Base-by-base conservation (phyloP, 352 stramenopile species). In the Nothophytophthora sp. region DNA sequence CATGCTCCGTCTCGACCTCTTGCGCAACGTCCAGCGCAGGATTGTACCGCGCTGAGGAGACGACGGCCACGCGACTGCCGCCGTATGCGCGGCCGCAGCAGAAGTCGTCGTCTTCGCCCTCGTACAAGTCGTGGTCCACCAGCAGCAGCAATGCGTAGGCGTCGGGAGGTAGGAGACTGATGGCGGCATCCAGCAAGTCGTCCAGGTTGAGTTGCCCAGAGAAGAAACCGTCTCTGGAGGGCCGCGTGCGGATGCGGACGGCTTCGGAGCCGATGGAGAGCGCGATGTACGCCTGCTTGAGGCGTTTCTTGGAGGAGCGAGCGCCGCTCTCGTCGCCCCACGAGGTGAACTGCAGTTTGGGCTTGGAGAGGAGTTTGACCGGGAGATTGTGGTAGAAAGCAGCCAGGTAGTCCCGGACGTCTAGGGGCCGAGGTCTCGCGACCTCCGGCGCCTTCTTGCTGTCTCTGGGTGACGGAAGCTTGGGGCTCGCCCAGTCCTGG, bases 101-200 rank as follows among this genome's bases (percentile, higher is more conserved):
- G 30, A 63, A 63, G 4, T 59, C 38, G 20, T 54, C 50, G 27
- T 63, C 55, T 41, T 63, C 48, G 18, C 59, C 48, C 27, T 63
- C 55, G 33, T 59, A 63, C 35, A 63, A 40, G 24, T 63, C 55
- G 22, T 63, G 55, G 16, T 58, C 55, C n/a, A 63, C 41, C 6
- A 63, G 41, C 18, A 63, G 55, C 13, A 63, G 22, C 27, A 63
- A 20, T 12, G 55, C 55, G 12, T 63, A 63, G 0, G 48, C 55
- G 23, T 63, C 55, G 13, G 47, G 20, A 4, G 55, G 48, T 1
- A 63, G 22, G 5, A 63, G 30, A 1, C 35, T n/a, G 8, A 63
- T 63, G 9, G 55, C 48, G 40, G 48, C 48, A 27, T 58, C 47
- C 13, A 63, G 47, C 16, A 63, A 34, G n/a, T 58, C 55, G n/a